These are phyloP conservation scores for Mycosarcoma mackinlayi DNA, from an alignment of 1,284 basidiomycete genomes.

Conservation along the genomic window DNA sequence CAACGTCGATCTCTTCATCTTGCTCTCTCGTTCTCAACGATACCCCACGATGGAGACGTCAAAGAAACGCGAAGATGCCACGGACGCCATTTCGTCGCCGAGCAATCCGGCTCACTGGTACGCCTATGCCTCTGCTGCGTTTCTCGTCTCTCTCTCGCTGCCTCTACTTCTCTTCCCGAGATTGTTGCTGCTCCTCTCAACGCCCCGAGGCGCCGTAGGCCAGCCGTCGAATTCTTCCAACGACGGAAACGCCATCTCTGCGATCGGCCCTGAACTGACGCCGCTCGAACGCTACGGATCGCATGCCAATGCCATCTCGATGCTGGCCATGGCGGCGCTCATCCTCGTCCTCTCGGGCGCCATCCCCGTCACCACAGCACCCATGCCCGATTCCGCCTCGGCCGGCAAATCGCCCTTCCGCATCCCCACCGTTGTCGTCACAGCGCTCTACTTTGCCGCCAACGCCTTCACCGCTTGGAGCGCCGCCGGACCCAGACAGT, in stretches of 20 bases:
- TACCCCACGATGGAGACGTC: conserved; percentile 18
- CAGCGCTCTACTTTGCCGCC: conserved; percentile 37
- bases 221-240: conserved; percentile 13
- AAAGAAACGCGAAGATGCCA: conserved; percentile 20
- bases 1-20: too few relatives aligned
- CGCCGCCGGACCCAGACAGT: neutral
- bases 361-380: conserved; percentile 41
- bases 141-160: conserved; percentile 40
- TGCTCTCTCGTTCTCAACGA: too few relatives aligned
- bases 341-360: conserved; percentile 44
- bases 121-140: conserved; percentile 43
- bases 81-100: conserved; percentile 39
- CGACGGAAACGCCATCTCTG: conserved; percentile 21
- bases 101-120: conserved; percentile 50
- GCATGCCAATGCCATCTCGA: conserved; percentile 40
- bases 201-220: conserved; percentile 42
- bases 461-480: conserved; percentile 36
- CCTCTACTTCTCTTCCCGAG: conserved; percentile 46
- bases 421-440: conserved; percentile 42
- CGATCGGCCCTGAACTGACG: conserved; percentile 47
- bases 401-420: conserved; percentile 38
- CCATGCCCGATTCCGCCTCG: conserved; percentile 34
- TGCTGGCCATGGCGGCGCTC: conserved; percentile 36
- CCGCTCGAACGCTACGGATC: conserved; percentile 41
- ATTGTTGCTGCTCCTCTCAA: conserved; percentile 41